These are phyloP conservation scores for Daldinia sp. DNA, from an alignment of 2,329 filamentous ascomycete genomes.

Conservation along the genomic window DNA sequence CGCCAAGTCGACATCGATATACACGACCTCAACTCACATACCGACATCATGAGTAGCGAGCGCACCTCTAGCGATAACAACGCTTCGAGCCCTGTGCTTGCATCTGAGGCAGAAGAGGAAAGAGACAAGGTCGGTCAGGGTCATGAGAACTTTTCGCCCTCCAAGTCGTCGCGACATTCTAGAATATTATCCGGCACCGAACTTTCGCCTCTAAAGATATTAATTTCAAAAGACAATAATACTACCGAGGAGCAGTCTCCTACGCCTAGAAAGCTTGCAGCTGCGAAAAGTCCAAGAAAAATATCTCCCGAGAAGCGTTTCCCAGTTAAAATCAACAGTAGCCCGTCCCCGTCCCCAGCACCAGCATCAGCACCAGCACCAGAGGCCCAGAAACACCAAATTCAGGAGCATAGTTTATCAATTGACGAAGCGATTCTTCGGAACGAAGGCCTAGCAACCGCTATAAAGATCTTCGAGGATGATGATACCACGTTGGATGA, in stretches of 20 bases:
- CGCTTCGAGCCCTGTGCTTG: constrained; percentile 31
- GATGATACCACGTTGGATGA: constrained; percentile 53
- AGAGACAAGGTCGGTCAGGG: constrained; percentile 42
- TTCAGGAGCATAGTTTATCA: constrained; percentile 55
- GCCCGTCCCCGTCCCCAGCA: constrained; percentile 34
- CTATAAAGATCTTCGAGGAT: constrained; percentile 74
- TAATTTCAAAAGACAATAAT: constrained; percentile 51
- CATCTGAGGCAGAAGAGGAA: constrained; percentile 36
- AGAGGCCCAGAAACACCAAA: constrained; percentile 32
- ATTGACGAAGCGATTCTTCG: constrained; percentile 67
- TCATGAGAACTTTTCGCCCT: constrained; percentile 62
- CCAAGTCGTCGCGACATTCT: constrained; percentile 63
- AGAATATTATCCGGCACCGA: constrained; percentile 69
- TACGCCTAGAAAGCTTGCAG: constrained; percentile 39
- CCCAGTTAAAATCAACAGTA: constrained; percentile 66
- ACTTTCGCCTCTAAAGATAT: constrained; percentile 69
- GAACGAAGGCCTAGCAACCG: constrained; percentile 68
- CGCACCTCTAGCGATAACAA: constrained; percentile 16
- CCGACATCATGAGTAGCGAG: constrained; percentile 24
- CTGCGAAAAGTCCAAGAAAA: constrained; percentile 56
- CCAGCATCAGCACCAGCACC: constrained; percentile 53
- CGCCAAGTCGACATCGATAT: constrained; percentile 50
- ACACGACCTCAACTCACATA: constrained; percentile 17
- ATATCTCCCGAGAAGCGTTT: constrained; percentile 68
- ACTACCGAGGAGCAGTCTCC: constrained; percentile 48